A percentile compares a stretch with the other conserved stretches of the same genome.
phyloP scores from a whole-genome alignment of 495 filamentous ascomycete genomes.

The Usnea hakonensis region DNA sequence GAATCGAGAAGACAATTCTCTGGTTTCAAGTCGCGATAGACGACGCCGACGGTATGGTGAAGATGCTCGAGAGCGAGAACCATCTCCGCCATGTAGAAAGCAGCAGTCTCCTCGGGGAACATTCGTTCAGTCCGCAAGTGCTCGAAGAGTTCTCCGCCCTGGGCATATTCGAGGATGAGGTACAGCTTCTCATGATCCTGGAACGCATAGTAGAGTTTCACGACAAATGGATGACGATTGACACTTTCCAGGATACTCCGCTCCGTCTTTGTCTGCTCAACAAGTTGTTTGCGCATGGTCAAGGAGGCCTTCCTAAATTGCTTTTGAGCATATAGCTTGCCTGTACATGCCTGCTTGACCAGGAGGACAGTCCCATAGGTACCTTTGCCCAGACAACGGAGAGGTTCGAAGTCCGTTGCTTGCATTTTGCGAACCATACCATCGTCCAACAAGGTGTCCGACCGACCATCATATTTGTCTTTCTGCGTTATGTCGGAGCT shows the following conservation, averaged over 20 bases:
- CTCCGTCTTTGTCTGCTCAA: conserved; percentile 97
- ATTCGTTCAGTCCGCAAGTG: conserved; percentile 85
- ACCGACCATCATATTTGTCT: conserved; percentile 17
- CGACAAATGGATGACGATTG: conserved; percentile 91
- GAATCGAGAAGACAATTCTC: conserved; percentile 94
- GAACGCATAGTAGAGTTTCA: conserved; percentile 96
- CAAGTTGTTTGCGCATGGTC: conserved; percentile 81
- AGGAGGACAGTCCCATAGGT: conserved; percentile 89
- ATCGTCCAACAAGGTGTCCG: conserved; percentile 31
- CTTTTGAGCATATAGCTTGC: conserved; percentile 92
- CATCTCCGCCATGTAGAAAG: conserved; percentile 98
- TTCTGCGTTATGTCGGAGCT: conserved; percentile 54
- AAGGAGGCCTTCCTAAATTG: conserved; percentile 95
- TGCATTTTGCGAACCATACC: conserved; percentile 72
- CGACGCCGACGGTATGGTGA: conserved; percentile 81
- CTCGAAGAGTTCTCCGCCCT: conserved; percentile 89
- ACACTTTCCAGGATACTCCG: conserved; percentile 88
- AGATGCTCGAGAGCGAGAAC: conserved; percentile 88
- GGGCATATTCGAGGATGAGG: conserved; percentile 95
- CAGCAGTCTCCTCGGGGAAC: conserved; percentile 78
- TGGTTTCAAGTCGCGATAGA: conserved; percentile 95
- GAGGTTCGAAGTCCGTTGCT: conserved; percentile 76
- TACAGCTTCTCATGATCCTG: conserved; percentile 98
- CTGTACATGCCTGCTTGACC: conserved; percentile 79
- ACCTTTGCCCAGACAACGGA: conserved; percentile 96